phyloP scores from a whole-genome alignment of 768 basidiomycete species.

The Auricularia sp. region DNA sequence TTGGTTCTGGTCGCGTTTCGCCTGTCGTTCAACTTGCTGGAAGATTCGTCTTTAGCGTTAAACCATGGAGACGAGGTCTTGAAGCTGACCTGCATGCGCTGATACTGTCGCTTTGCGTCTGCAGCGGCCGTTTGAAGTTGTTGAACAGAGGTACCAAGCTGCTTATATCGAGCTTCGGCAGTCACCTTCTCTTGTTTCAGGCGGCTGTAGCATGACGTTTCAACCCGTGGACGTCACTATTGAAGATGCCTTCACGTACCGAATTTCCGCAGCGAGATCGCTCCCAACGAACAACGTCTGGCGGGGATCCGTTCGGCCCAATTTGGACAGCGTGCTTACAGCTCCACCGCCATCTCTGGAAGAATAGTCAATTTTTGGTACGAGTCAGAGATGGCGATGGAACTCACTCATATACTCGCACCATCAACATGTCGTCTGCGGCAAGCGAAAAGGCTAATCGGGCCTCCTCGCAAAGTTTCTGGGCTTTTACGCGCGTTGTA shows the following conservation, averaged over 20 bases:
- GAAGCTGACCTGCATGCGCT: neutral
- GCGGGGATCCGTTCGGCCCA: constrained; percentile 23
- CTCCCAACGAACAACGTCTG: neutral
- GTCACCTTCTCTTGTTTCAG: neutral
- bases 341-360: constrained; percentile 59
- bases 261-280: neutral
- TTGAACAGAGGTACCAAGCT: neutral
- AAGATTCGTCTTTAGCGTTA: neutral
- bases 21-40: neutral
- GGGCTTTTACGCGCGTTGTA: constrained; percentile 49
- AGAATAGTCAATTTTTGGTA: neutral
- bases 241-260: neutral
- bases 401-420: constrained; percentile 36
- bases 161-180: neutral
- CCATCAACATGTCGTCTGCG: constrained; percentile 53
- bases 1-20: neutral
- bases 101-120: neutral
- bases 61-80: neutral
- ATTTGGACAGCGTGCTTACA: constrained; percentile 29
- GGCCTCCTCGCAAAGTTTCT: constrained; percentile 30
- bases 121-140: neutral
- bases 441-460: constrained; percentile 17
- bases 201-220: neutral
- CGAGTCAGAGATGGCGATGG: neutral
- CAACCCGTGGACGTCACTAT: neutral